Evolutionary conservation across 192 early-diverging fungal genomes (phyloP).

Genomic region (Haplosporangium gracile): DNA sequence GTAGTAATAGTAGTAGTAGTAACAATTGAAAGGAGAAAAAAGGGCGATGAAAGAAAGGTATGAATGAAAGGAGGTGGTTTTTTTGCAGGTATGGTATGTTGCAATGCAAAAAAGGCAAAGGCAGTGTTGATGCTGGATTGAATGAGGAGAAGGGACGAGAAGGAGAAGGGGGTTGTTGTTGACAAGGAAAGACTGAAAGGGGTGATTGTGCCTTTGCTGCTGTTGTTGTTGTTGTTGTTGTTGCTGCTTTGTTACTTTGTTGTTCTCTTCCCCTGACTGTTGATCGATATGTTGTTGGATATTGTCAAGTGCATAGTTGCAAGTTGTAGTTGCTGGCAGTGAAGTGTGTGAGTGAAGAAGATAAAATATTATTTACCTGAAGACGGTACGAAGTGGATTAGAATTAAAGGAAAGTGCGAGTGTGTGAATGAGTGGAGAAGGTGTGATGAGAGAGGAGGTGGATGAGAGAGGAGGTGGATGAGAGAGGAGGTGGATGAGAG

Average conservation of each 20-base stretch:
- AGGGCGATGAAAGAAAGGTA: neutral
- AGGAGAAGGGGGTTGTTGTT: neutral
- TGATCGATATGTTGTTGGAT: neutral
- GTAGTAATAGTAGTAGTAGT: neutral
- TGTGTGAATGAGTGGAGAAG: neutral
- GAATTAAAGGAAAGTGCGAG: neutral
- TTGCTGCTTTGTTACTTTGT: neutral
- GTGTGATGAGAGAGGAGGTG: neutral
- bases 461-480: neutral
- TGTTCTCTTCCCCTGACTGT: neutral
- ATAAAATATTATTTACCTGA: neutral
- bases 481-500: neutral
- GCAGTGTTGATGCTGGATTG: neutral
- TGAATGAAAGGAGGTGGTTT: neutral
- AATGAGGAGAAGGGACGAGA: neutral
- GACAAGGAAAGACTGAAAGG: neutral
- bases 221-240: neutral
- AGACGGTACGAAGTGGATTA: neutral
- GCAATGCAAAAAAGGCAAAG: neutral
- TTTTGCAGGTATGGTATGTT: neutral
- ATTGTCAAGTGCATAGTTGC: neutral
- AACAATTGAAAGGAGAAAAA: constrained; percentile 4
- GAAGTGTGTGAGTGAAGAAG: neutral
- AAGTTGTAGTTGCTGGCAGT: neutral
- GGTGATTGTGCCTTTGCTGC: neutral